Evolutionary conservation across 495 filamentous ascomycete genomes (phyloP), one percentile per base, ranked within the genome.

Genomic region (Penicillium desertorum): DNA sequence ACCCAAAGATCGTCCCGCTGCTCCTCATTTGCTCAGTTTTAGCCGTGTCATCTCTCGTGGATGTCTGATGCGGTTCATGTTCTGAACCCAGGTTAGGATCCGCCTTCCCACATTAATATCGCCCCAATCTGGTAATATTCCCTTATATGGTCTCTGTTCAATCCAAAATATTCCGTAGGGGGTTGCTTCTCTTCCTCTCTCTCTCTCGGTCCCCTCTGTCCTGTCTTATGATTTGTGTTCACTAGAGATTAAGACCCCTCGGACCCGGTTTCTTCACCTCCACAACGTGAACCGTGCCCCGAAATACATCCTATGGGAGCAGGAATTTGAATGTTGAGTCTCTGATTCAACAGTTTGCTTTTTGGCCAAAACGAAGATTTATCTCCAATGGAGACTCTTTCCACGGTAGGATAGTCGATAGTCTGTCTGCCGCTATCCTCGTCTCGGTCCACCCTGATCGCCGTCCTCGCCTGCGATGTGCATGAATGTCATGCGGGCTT

Each of bases 401-500:
- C 25, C n/a, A 58, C 56, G 60, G 65, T 57, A 62, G 59, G 57
- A 69, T 64, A 64, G 61, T 60, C 58, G 55, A 59, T 42, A 41
- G 34, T 55, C 41, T 60, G 64, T 51, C 66, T 47, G 62, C 62
- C 59, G 57, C 59, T 62, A 48, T 61, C 61, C 51, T 54, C 7
- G 16, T 48, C 45, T n/a, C 34, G 58, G 47, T 62, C 61, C 66
- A 62, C 54, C 59, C 36, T 64, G 64, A 67, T 67, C 66, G 55
- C 54, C 63, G 51, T 56, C 20, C 29, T 42, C 46, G 42, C 53
- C 52, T 54, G 45, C 48, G 14, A 37, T 37, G 34, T 34, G 44
- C 51, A 60, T 55, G 69, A 55, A 71, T 71, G 67, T 74, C 70
- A 74, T 74, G 70, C 62, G 71, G 62, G 51, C 67, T 66, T 73